Evolutionary conservation across 306 rosid species (phyloP).

Genomic region (Potentilla sterilis): DNA sequence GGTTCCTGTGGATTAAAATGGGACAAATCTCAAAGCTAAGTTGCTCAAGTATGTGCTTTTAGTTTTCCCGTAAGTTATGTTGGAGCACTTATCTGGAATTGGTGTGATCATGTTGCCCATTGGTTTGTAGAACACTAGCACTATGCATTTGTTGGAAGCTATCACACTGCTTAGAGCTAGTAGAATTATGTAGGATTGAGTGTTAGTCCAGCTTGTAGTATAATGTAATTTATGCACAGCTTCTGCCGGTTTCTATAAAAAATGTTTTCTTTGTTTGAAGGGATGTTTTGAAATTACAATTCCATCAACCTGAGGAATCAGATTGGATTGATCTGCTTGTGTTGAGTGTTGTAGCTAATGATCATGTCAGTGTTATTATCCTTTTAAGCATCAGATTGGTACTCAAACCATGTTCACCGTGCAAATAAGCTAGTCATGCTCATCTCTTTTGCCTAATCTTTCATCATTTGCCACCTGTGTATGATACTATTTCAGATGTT

Average conservation of each 20-base stretch:
- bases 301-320: background rate
- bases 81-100: background rate
- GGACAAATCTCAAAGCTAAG: constrained; percentile 6
- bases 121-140: constrained; percentile 10
- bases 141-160: background rate
- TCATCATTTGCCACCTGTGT: background rate
- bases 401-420: background rate
- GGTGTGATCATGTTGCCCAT: background rate
- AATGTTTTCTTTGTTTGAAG: background rate
- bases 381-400: background rate
- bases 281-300: background rate
- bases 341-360: background rate
- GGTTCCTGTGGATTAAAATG: constrained; percentile 54
- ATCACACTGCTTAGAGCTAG: background rate
- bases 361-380: background rate
- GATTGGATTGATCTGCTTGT: background rate
- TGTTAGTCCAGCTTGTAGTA: constrained; percentile 7
- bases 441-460: background rate
- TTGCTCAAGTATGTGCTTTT: background rate
- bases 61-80: constrained; percentile 13
- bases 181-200: background rate
- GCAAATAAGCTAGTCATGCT: background rate
- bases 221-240: background rate
- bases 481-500: background rate
- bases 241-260: background rate